A percentile compares a stretch with the other conserved stretches of the same genome.
Conservation (phyloP, 192 early-diverging fungal species). For the Backusella sp. region DNA sequence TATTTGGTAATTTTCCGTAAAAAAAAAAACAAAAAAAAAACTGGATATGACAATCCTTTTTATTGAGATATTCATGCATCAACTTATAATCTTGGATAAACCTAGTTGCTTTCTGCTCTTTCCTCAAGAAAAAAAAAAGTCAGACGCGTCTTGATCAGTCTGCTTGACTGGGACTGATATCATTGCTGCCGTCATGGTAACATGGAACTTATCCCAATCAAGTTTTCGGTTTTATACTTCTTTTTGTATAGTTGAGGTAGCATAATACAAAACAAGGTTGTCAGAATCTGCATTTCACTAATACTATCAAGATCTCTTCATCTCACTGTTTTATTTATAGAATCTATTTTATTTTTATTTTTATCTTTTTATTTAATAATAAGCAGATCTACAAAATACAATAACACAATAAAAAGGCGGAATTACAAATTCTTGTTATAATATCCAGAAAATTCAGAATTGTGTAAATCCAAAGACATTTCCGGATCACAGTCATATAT, state of each 20-base stretch:
- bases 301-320: no score
- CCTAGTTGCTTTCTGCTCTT: no score
- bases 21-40: not conserved
- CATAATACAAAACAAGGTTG: not conserved
- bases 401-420: not conserved
- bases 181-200: not conserved
- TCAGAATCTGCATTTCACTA: no score
- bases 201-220: not conserved
- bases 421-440: not conserved
- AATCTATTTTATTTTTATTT: not conserved
- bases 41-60: not conserved
- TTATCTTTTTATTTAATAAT: not conserved
- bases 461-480: not conserved
- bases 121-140: not conserved
- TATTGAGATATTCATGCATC: not conserved
- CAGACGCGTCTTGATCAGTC: not conserved
- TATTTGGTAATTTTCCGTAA: not conserved
- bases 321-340: not conserved
- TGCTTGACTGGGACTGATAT: not conserved
- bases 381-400: not conserved
- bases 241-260: not conserved
- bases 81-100: not conserved
- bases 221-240: not conserved
- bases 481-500: not conserved
- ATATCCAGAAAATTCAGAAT: slow-evolving; percentile 4